Evolutionary conservation across 805 yeast genomes (phyloP), one percentile per base, ranked within the genome.

Genomic region (Wickerhamomyces chaumierensis): DNA sequence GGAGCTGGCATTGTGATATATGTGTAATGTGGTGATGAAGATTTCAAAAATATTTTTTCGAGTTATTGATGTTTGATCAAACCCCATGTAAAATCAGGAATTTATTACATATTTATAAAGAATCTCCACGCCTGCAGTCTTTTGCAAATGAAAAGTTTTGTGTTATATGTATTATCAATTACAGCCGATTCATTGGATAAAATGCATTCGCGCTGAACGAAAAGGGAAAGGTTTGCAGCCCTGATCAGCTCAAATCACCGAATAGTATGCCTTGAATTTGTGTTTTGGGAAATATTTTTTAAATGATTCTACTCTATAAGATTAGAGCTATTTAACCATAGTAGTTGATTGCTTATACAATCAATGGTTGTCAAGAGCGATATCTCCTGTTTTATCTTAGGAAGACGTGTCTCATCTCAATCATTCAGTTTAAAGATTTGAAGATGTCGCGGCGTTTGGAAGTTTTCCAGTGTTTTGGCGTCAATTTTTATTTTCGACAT

Each of bases 1-100:
- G 57, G 57, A 47, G 57, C 57, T 52, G 57, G 57, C 57, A 53
- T 53, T 47, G 32, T 48, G 37, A 35, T n/a, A 9, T 33, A 19
- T 15, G 9, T 14, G n/a, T 33, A 9, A 21, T 21, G 23, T 7
- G 23, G 27, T 31, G 17, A 17, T 12, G 14, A 29, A 13, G 5
- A 31, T 7, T 31, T 31, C 8, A 9, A 8, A 31, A 28, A 15
- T 14, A 28, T 8, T 8, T 20, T 34, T 8, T 31, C n/a, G 16
- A 32, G 34, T 36, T 8, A 23, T 12, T 15, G 6, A 12, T 19
- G 17, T 27, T 14, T 6, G 18, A 7, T 15, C 18, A 14, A 25
- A 6, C 12, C 13, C 20, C 35, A 17, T 32, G 23, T 13, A 5
- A 31, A n/a, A 21, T 25, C 13, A 9, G 19, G 31, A 31, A 15